These are phyloP conservation scores for Macaranga tanarius DNA, from an alignment of 441 rosid species.

Conservation along the genomic window DNA sequence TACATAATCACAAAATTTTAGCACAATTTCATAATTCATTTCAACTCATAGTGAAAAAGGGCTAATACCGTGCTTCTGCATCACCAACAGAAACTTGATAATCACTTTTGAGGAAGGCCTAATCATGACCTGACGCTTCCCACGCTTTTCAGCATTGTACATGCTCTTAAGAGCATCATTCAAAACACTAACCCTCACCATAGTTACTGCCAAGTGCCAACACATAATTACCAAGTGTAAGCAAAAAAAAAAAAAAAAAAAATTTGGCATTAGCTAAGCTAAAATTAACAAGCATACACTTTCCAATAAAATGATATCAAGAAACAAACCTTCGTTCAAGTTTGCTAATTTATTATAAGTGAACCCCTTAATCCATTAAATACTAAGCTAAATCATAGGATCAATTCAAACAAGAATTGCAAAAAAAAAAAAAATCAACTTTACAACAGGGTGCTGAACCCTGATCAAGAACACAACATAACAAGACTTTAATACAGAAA, in stretches of 20 bases:
- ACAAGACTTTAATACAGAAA: too few relatives aligned
- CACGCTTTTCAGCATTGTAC: conserved; percentile 69
- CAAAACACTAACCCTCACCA: conserved; percentile 72
- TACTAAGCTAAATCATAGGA: neutral
- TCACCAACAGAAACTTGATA: conserved; percentile 58
- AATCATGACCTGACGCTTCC: conserved; percentile 66
- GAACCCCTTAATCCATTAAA: neutral
- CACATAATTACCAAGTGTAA: neutral
- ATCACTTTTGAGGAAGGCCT: conserved; percentile 70
- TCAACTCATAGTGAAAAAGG: neutral
- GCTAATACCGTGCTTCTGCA: conserved; percentile 69
- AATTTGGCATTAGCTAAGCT: neutral
- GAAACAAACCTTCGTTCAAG: neutral
- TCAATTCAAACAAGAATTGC: too few relatives aligned
- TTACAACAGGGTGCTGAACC: neutral
- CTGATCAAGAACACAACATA: neutral
- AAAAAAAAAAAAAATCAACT: neutral
- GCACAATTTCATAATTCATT: neutral
- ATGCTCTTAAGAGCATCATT: conserved; percentile 74
- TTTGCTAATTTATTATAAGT: neutral
- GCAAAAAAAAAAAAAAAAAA: neutral
- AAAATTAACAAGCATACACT: neutral
- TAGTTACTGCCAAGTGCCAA: conserved; percentile 33
- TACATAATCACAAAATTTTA: neutral
- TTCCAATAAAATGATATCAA: too few relatives aligned